Conservation (phyloP, 495 filamentous ascomycete species). For the Penicillium flavigenum region DNA sequence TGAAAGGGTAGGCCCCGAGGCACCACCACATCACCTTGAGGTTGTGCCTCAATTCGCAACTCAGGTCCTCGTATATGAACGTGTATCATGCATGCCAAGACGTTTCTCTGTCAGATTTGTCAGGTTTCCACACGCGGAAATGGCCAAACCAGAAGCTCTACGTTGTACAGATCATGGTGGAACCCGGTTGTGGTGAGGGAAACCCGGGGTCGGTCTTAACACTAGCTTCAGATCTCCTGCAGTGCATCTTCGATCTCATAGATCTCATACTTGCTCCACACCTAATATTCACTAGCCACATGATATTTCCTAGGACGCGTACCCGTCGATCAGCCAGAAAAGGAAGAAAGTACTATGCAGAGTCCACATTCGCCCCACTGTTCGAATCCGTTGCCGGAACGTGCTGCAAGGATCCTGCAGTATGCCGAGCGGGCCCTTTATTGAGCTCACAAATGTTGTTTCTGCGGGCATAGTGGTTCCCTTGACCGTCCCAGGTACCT, state of each 20-base stretch:
- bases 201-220: constrained; percentile 20
- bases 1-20: constrained; percentile 12
- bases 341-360: not conserved
- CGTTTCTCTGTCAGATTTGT: constrained; percentile 12
- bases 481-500: constrained; percentile 20
- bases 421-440: constrained; percentile 9
- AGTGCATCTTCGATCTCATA: constrained; percentile 22
- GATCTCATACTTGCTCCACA: constrained; percentile 19
- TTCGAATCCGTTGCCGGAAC: constrained; percentile 21
- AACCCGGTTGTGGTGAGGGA: constrained; percentile 4
- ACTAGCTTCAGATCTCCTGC: constrained; percentile 29
- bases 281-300: not conserved
- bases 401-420: constrained; percentile 32
- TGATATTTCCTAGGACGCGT: constrained; percentile 5
- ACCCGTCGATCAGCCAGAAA: constrained; percentile 9
- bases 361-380: constrained; percentile 11
- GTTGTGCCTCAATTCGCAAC: not conserved
- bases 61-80: constrained; percentile 19
- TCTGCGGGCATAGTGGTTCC: constrained; percentile 9
- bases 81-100: constrained; percentile 27
- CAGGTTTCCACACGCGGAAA: constrained; percentile 8
- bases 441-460: constrained; percentile 18
- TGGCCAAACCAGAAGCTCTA: constrained; percentile 15
- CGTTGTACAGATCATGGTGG: constrained; percentile 8
- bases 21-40: not conserved